phyloP scores from a whole-genome alignment of 768 basidiomycete genomes.

The Naganishia vaughanmartiniae region DNA sequence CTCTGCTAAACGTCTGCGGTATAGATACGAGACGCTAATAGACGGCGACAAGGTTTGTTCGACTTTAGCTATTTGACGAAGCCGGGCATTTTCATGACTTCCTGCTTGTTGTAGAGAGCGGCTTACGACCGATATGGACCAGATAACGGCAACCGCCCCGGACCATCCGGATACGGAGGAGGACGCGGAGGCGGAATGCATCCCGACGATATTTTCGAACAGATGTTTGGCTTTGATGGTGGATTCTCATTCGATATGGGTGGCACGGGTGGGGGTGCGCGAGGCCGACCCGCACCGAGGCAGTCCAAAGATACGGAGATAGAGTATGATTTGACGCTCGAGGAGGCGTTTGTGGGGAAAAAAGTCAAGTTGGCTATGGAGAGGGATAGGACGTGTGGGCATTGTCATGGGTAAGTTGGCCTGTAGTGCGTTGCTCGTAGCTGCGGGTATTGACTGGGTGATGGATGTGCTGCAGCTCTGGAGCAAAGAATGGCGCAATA shows the following conservation, averaged over 20 bases:
- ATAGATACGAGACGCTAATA: constrained; percentile 14
- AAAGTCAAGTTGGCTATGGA: constrained; percentile 82
- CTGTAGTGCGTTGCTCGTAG: neutral
- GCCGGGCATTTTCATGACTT: neutral
- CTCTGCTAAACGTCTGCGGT: neutral
- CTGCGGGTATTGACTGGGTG: neutral
- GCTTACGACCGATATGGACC: constrained; percentile 46
- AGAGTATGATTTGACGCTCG: constrained; percentile 39
- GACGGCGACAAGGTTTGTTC: constrained; percentile 13
- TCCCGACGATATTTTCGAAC: constrained; percentile 49
- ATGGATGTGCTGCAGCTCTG: constrained; percentile 59
- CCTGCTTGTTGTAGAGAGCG: constrained; percentile 35
- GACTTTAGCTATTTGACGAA: neutral
- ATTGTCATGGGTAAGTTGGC: constrained; percentile 73
- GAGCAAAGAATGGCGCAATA: constrained; percentile 78
- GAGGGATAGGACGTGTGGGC: constrained; percentile 71
- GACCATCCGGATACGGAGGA: constrained; percentile 34
- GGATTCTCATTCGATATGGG: constrained; percentile 39
- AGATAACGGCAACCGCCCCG: constrained; percentile 34
- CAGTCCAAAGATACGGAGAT: constrained; percentile 18
- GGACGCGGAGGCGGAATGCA: constrained; percentile 31
- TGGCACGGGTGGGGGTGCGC: constrained; percentile 52
- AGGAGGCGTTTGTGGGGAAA: constrained; percentile 24
- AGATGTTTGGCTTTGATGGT: constrained; percentile 54
- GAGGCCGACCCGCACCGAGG: constrained; percentile 55